Evolutionary conservation across 768 basidiomycete genomes (phyloP).

Genomic region (Postia placenta): DNA sequence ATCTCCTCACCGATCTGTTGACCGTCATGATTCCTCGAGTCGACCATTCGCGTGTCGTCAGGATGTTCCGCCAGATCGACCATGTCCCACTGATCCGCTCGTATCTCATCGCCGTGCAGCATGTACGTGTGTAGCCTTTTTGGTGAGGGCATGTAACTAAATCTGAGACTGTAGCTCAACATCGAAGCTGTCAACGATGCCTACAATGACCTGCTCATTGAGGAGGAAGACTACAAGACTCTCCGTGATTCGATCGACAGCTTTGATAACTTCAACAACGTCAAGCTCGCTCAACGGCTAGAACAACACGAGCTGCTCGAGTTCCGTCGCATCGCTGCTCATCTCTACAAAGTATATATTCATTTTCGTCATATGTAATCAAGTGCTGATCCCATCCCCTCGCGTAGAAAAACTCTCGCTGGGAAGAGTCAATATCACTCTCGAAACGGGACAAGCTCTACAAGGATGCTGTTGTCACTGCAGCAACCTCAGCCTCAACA

Average conservation of each 20-base stretch:
- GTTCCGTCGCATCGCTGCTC: conserved; percentile 91
- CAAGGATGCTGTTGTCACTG: conserved; percentile 94
- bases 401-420: conserved; percentile 86
- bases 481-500: conserved; percentile 74
- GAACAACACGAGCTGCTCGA: conserved; percentile 91
- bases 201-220: conserved; percentile 96
- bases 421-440: conserved; percentile 94
- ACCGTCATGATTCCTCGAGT: conserved; percentile 90
- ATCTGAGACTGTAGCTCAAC: conserved; percentile 62
- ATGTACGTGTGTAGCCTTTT: conserved; percentile 50
- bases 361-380: neutral
- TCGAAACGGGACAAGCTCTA: conserved; percentile 96
- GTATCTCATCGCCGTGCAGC: conserved; percentile 96
- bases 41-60: conserved; percentile 92
- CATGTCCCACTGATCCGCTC: conserved; percentile 94
- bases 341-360: conserved; percentile 82
- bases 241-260: conserved; percentile 97
- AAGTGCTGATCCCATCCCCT: conserved; percentile 1
- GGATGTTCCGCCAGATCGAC: conserved; percentile 92
- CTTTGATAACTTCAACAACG: conserved; percentile 96
- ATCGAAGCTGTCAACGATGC: conserved; percentile 97
- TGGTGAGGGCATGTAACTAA: too few species aligned
- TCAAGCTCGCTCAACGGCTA: conserved; percentile 75
- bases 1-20: conserved; percentile 86
- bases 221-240: conserved; percentile 98